phyloP scores from a whole-genome alignment of 2,329 filamentous ascomycete genomes.

The Teratosphaeria epicoccoides region DNA sequence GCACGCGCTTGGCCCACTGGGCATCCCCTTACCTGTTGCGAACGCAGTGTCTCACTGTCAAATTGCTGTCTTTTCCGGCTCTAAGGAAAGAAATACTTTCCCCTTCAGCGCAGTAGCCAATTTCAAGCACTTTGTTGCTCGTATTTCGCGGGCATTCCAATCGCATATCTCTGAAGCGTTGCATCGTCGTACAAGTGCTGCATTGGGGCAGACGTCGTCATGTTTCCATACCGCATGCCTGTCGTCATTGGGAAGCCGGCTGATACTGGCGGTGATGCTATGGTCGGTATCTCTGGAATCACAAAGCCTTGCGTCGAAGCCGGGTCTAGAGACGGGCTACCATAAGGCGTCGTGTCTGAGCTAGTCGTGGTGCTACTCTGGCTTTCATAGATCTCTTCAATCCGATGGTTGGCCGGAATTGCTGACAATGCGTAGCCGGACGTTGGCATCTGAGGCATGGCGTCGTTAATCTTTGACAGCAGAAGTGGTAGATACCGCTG shows the following conservation, averaged over 20 bases:
- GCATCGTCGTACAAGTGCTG: conserved; percentile 2
- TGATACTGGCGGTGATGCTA: neutral
- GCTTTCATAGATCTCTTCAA: conserved; percentile 23
- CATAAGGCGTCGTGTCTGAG: conserved; percentile 20
- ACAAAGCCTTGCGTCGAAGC: neutral
- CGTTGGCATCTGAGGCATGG: conserved; percentile 20
- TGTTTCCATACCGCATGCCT: conserved; percentile 1
- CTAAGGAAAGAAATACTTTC: too few species aligned
- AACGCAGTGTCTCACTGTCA: too few species aligned
- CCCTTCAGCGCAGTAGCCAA: too few species aligned
- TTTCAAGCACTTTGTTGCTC: neutral
- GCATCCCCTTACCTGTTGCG: too few species aligned
- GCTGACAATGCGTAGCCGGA: conserved; percentile 19
- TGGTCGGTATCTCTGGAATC: conserved; percentile 1
- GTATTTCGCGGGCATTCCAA: neutral
- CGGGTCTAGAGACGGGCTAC: conserved; percentile 15
- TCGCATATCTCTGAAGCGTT: conserved; percentile 1
- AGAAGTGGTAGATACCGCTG: conserved; percentile 68
- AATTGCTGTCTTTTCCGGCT: too few species aligned
- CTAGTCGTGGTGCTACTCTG: conserved; percentile 21
- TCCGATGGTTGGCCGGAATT: conserved; percentile 11
- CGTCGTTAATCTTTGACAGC: conserved; percentile 62
- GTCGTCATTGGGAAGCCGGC: conserved; percentile 1
- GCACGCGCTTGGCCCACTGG: too few species aligned
- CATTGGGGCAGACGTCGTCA: conserved; percentile 4